Evolutionary conservation across 805 yeast species (phyloP).

Genomic region (Millerozyma miso): DNA sequence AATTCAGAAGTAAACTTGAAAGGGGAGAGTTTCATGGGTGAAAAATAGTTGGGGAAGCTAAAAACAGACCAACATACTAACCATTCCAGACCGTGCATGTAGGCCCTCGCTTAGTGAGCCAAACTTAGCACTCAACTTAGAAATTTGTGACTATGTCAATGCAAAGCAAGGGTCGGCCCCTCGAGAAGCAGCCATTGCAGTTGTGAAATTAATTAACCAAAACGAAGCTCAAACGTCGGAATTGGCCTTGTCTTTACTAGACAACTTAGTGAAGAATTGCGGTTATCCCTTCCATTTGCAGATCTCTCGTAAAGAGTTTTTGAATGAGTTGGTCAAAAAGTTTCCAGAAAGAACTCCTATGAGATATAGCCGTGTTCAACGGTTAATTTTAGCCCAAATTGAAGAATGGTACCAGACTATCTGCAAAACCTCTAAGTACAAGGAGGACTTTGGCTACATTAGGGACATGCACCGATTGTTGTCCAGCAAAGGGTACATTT

Average conservation of each 20-base stretch:
- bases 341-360: conserved; percentile 95
- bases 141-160: conserved; percentile 89
- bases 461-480: conserved; percentile 94
- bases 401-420: conserved; percentile 98
- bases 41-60: neutral
- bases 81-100: conserved; percentile 67
- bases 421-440: conserved; percentile 83
- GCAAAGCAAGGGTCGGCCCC: conserved; percentile 89
- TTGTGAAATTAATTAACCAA: conserved; percentile 77
- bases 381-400: conserved; percentile 80
- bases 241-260: conserved; percentile 79
- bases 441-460: conserved; percentile 86
- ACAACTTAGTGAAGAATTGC: conserved; percentile 92
- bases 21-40: neutral
- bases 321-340: conserved; percentile 86
- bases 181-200: conserved; percentile 84
- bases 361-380: conserved; percentile 76
- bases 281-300: conserved; percentile 97
- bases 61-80: neutral
- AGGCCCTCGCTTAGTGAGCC: conserved; percentile 81
- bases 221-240: conserved; percentile 80
- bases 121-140: conserved; percentile 80
- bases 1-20: neutral
- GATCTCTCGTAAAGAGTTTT: conserved; percentile 88
- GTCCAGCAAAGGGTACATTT: conserved; percentile 83